Evolutionary conservation across 208 protist genomes (phyloP), one percentile per base, ranked within the genome.

Genomic region (Trypanosoma rangeli): DNA sequence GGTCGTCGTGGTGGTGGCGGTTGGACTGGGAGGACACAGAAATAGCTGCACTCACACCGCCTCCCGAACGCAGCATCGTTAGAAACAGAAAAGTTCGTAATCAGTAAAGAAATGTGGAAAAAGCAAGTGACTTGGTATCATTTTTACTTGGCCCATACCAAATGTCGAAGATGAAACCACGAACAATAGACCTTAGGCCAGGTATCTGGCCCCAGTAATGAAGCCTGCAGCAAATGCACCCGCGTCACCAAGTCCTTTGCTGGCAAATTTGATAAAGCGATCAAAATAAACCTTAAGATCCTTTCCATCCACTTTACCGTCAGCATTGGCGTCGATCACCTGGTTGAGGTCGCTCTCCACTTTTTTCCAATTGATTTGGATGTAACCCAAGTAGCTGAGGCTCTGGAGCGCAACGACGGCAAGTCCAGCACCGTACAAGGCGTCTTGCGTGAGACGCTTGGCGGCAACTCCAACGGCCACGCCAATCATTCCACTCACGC

Each of bases 361-460:
- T 55, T 68, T 84, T 65, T 62, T 81, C 81, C 82, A 89, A 75
- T 88, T 73, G 46, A 94, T 81, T 18, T 61, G 68, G 73, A 93
- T 83, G 76, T 85, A 83, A 54, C 85, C 83, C 18, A 84, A 33
- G 75, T 83, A 88, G 70, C 68, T 70, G 20, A 89, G 79, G 44
- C 68, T 72, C 76, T 90, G 83, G 5, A 94, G 71, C 4, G 76
- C 75, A 18, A 79, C 73, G 37, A 94, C 75, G 57, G 74, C 79
- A 31, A 89, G 58, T 1, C 81, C 85, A 3, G 76, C 78, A 10
- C 83, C 81, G 70, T 91, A 91, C 31, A 91, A 64, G 24, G 85
- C 79, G 55, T 87, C 83, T 5, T 73, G 79, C 35, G 83, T 89
- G 59, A 89, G 74, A 20, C 82, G 76, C 26, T 58, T 78, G 0